Evolutionary conservation across 2,329 filamentous ascomycete genomes (phyloP), one percentile per base, ranked within the genome.

Genomic region (Plenodomus lindquistii): DNA sequence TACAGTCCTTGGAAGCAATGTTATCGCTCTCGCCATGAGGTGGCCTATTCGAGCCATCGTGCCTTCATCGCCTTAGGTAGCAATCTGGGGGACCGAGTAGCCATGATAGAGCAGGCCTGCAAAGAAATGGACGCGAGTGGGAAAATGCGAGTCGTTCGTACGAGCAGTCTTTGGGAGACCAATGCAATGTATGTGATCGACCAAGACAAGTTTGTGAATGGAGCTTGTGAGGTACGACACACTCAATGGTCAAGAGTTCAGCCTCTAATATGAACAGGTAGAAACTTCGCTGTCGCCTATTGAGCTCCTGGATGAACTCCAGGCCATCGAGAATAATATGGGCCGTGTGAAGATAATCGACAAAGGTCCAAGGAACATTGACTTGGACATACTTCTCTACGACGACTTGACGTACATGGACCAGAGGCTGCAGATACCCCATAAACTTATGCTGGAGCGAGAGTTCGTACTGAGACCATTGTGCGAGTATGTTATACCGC

Each of bases 151-250:
- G 82, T 99, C 34, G 81, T 84, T 63, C 81, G 86, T 62, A 96
- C 93, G 0, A 97, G 93, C 71, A 87, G 85, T 52, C 78, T 99
- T 2, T 99, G 94, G 82, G 91, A 97, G 76, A 99, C 93, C 3
- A 85, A 90, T 62, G 91, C 94, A 18, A 99, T 99, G 94, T 99
- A 99, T 73, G 88, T 97, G 55, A 77, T 88, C 54, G 88, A 97
- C 55, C 94, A 99, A 71, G 85, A 86, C 54, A 83, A 84, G 22
- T 99, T 99, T 67, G 77, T 97, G 40, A 99, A 99, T 69, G 94
- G 91, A 17, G 92, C 86, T 48, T 96, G 91, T 71, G 89, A 96
- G 85, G 91, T 95, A 72, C 70, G 84, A 78, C 36, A 39, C 16
- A 13, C 18, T 8, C 1, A 22, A 21, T 20, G 42, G 15, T 40